Percentiles rank a stretch among this genome's conserved stretches.
Conservation (phyloP, 2,329 filamentous ascomycete species). For the Didymella lethalis region DNA sequence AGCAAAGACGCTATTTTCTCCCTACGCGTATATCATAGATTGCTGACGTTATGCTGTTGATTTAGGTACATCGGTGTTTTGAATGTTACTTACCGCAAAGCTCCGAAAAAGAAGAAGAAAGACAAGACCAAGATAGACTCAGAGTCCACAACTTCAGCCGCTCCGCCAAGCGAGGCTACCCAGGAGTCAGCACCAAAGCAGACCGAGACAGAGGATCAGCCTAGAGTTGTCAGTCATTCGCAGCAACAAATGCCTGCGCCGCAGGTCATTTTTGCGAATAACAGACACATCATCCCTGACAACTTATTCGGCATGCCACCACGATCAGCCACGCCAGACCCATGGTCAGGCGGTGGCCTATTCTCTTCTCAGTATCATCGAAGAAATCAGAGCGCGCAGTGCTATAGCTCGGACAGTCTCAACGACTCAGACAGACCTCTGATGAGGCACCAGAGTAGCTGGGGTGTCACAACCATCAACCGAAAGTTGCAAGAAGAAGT, state of each 20-base stretch:
- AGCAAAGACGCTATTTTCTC: slow-evolving; percentile 43
- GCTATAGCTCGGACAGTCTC: slow-evolving; percentile 20
- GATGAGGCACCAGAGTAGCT: slow-evolving; percentile 64
- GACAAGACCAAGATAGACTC: slow-evolving; percentile 40
- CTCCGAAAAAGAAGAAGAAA: slow-evolving; percentile 67
- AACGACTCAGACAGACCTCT: slow-evolving; percentile 49
- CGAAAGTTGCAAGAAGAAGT: slow-evolving; percentile 87
- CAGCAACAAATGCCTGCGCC: slow-evolving; percentile 78
- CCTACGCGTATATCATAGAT: slow-evolving; percentile 13
- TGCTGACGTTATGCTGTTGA: slow-evolving; percentile 45
- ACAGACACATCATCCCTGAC: slow-evolving; percentile 88
- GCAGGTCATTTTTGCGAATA: slow-evolving; percentile 92
- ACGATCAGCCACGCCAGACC: slow-evolving; percentile 50
- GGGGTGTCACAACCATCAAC: slow-evolving; percentile 93
- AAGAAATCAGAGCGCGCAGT: slow-evolving; percentile 47
- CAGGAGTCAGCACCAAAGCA: slow-evolving; percentile 25
- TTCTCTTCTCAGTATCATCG: slow-evolving; percentile 46
- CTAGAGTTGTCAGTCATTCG: slow-evolving; percentile 74
- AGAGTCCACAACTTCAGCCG: slow-evolving; percentile 20
- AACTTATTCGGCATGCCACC: slow-evolving; percentile 75
- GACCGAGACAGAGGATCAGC: slow-evolving; percentile 29
- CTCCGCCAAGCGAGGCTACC: slow-evolving; percentile 29
- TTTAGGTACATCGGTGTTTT: slow-evolving; percentile 92
- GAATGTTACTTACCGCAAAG: slow-evolving; percentile 93
- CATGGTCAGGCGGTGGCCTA: slow-evolving; percentile 42